These are phyloP conservation scores for Tephrocybe sp. DNA, from an alignment of 768 basidiomycete species.

Conservation along the genomic window DNA sequence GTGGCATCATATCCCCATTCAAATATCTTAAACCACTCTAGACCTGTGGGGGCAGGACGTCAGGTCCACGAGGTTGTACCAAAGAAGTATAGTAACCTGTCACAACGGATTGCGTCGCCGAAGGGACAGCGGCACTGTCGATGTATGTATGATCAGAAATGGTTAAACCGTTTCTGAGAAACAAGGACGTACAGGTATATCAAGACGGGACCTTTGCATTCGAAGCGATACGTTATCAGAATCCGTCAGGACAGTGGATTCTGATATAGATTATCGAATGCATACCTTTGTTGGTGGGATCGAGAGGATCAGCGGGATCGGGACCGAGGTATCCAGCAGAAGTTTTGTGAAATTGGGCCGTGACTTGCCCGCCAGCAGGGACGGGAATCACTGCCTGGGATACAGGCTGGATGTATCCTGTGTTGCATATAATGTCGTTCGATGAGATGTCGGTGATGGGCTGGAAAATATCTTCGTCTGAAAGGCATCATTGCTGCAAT, in stretches of 20 bases:
- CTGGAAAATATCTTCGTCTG: constrained; percentile 22
- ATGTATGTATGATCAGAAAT: neutral
- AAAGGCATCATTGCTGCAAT: neutral
- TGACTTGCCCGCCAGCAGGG: constrained; percentile 38
- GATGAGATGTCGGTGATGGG: constrained; percentile 46
- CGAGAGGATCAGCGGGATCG: constrained; percentile 42
- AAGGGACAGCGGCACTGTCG: constrained; percentile 37
- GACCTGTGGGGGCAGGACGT: constrained; percentile 20
- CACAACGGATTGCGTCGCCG: constrained; percentile 36
- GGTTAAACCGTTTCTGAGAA: neutral
- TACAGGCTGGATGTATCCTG: constrained; percentile 32
- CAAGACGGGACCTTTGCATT: constrained; percentile 40
- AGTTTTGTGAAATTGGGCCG: constrained; percentile 42
- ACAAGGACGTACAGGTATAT: constrained; percentile 32
- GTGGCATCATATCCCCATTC: constrained; percentile 26
- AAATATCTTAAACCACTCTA: constrained; percentile 49
- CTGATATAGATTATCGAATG: constrained; percentile 22
- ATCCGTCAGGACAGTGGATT: neutral
- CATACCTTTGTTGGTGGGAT: constrained; percentile 34
- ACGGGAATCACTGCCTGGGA: constrained; percentile 34
- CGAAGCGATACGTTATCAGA: no score
- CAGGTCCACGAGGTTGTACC: neutral
- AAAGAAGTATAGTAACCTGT: constrained; percentile 17
- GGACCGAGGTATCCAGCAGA: constrained; percentile 31
- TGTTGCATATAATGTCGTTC: constrained; percentile 44